Conservation (phyloP, 805 yeast species). For the Teunomyces barrocoloradensis region DNA sequence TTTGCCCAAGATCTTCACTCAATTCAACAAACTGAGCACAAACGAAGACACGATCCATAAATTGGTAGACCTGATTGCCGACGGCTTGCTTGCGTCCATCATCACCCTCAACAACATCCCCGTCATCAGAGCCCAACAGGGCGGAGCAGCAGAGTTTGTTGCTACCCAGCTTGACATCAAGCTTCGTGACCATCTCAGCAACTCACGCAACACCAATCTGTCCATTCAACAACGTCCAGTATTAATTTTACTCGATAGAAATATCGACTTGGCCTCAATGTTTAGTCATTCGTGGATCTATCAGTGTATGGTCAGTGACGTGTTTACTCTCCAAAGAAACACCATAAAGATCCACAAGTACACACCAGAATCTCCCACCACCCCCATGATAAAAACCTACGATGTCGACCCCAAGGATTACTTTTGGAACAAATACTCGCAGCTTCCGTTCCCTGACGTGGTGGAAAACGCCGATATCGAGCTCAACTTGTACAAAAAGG, state of each 20-base stretch:
- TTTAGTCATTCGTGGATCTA: conserved; percentile 97
- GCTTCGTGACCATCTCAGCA: conserved; percentile 81
- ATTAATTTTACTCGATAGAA: conserved; percentile 79
- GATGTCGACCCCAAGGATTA: conserved; percentile 93
- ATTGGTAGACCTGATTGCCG: conserved; percentile 68
- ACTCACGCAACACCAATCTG: conserved; percentile 42
- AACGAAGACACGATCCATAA: conserved; percentile 71
- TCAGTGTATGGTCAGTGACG: conserved; percentile 94
- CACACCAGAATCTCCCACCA: conserved; percentile 25
- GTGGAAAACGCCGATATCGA: conserved; percentile 93
- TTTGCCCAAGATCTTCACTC: conserved; percentile 59
- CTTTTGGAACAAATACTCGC: conserved; percentile 84
- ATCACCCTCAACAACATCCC: conserved; percentile 81
- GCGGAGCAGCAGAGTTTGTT: conserved; percentile 94
- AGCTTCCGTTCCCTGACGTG: conserved; percentile 96
- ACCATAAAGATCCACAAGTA: conserved; percentile 61
- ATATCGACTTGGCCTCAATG: conserved; percentile 89
- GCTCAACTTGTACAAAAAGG: conserved; percentile 74
- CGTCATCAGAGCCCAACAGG: conserved; percentile 83
- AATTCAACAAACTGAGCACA: conserved; percentile 67
- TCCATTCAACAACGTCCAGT: conserved; percentile 61
- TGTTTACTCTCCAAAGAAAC: conserved; percentile 76
- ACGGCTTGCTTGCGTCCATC: conserved; percentile 76
- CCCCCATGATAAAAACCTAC: conserved; percentile 52
- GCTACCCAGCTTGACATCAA: conserved; percentile 83